Evolutionary conservation across 768 basidiomycete genomes (phyloP).

Genomic region (Pulveroboletus sp.): DNA sequence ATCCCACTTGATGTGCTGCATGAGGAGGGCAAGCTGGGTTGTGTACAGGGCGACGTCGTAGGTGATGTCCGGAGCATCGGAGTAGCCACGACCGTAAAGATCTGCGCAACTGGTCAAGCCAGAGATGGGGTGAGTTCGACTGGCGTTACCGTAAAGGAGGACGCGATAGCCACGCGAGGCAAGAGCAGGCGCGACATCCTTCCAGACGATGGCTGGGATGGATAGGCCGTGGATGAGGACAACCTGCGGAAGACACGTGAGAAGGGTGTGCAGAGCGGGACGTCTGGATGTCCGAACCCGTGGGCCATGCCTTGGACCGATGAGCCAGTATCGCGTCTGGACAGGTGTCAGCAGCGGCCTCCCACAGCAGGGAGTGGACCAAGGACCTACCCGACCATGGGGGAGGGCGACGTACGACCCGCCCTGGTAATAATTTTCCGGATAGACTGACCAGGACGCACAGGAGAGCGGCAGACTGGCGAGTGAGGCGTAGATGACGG

Average conservation of each 20-base stretch:
- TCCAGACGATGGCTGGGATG: slow-evolving; percentile 74
- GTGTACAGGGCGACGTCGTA: slow-evolving; percentile 65
- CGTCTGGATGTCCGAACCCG: slow-evolving; percentile 41
- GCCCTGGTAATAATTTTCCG: slow-evolving; percentile 58
- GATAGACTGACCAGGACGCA: slow-evolving; percentile 67
- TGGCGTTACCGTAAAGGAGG: slow-evolving; percentile 59
- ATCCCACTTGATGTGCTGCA: slow-evolving; percentile 75
- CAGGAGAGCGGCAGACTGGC: slow-evolving; percentile 51
- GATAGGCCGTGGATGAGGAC: slow-evolving; percentile 76
- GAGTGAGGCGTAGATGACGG: slow-evolving; percentile 52
- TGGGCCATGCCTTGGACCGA: slow-evolving; percentile 64
- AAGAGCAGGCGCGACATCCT: slow-evolving; percentile 63
- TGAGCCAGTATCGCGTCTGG: slow-evolving; percentile 72
- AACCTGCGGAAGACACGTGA: slow-evolving; percentile 39
- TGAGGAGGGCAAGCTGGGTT: slow-evolving; percentile 75
- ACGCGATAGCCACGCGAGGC: slow-evolving; percentile 65
- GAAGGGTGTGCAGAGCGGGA: background rate
- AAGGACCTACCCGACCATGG: slow-evolving; percentile 50
- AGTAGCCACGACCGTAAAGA: slow-evolving; percentile 79
- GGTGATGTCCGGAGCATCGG: slow-evolving; percentile 67
- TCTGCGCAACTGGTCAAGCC: slow-evolving; percentile 39
- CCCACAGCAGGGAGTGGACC: background rate
- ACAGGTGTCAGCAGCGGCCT: slow-evolving; percentile 3
- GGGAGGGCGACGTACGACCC: slow-evolving; percentile 64
- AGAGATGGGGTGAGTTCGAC: background rate